Percentiles rank a stretch among this genome's conserved stretches.
These are phyloP conservation scores for Neurospora sp. DNA, from an alignment of 495 filamentous ascomycete species.

Conservation along the genomic window DNA sequence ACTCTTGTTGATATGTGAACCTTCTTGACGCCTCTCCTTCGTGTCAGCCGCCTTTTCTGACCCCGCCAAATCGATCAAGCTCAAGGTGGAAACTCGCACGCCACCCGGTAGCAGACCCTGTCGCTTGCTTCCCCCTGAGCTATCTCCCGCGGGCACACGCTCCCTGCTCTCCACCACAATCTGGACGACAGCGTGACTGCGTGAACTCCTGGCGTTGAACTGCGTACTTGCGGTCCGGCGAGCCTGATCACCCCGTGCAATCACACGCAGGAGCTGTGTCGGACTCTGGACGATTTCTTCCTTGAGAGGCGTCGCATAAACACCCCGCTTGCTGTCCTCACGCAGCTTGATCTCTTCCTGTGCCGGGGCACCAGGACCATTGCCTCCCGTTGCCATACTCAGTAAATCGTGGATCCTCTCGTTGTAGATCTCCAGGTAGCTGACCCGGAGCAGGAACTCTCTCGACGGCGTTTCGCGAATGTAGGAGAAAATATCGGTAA, in stretches of 20 bases:
- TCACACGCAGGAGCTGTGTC: constrained; percentile 88
- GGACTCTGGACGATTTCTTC: constrained; percentile 98
- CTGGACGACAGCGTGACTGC: constrained; percentile 95
- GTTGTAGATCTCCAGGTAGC: constrained; percentile 98
- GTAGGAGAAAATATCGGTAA: constrained; percentile 98
- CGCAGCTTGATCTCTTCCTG: constrained; percentile 92
- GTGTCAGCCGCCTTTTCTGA: constrained; percentile 92
- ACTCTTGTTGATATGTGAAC: constrained; percentile 97
- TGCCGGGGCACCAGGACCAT: constrained; percentile 34
- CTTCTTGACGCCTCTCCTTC: constrained; percentile 89
- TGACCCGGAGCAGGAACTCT: constrained; percentile 92
- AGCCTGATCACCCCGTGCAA: constrained; percentile 87
- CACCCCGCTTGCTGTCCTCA: constrained; percentile 90
- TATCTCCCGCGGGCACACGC: constrained; percentile 52
- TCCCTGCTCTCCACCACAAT: constrained; percentile 97
- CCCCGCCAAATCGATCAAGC: constrained; percentile 91
- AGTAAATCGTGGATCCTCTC: constrained; percentile 94
- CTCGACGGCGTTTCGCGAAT: constrained; percentile 92
- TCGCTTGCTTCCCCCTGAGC: constrained; percentile 43
- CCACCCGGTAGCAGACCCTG: constrained; percentile 75
- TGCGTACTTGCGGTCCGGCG: constrained; percentile 86
- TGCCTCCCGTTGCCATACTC: constrained; percentile 49
- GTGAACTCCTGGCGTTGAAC: constrained; percentile 91
- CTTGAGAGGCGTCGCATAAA: constrained; percentile 92
- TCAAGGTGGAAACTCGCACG: constrained; percentile 88